Evolutionary conservation across 164 flowering plant species (phyloP).

Genomic region (Berberis thunbergii): DNA sequence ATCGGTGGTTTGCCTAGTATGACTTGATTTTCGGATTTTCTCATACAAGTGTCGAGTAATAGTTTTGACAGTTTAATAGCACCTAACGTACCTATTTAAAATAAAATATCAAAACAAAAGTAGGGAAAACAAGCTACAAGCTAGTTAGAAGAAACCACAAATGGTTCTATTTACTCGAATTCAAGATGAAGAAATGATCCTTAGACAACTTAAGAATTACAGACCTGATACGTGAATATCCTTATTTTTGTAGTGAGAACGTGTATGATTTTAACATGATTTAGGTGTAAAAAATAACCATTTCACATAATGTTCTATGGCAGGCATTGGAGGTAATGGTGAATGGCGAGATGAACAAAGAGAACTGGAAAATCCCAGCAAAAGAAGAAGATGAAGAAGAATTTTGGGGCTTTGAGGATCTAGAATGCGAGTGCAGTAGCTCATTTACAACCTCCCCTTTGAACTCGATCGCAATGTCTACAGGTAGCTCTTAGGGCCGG

Average conservation of each 20-base stretch:
- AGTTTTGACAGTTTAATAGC: slow-evolving; percentile 15
- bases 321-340: slow-evolving; percentile 66
- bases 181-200: too few relatives aligned
- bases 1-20: slow-evolving; percentile 9
- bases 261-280: too few relatives aligned
- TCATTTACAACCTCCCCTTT: slow-evolving; percentile 43
- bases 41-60: slow-evolving; percentile 2
- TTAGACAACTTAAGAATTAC: too few relatives aligned
- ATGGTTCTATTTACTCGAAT: too few relatives aligned
- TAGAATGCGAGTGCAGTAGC: slow-evolving; percentile 55
- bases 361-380: slow-evolving; percentile 74
- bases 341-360: slow-evolving; percentile 35
- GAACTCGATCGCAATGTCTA: slow-evolving; percentile 23
- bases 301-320: too few relatives aligned
- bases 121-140: too few relatives aligned
- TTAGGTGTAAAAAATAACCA: too few relatives aligned
- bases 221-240: too few relatives aligned
- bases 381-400: slow-evolving; percentile 63
- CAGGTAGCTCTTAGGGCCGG: slow-evolving; percentile 24
- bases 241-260: too few relatives aligned
- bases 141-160: too few relatives aligned
- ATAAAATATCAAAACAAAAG: too few relatives aligned
- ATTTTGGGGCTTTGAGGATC: slow-evolving; percentile 84
- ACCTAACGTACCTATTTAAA: slow-evolving; percentile 15
- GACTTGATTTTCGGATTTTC: slow-evolving; percentile 1